These are phyloP conservation scores for Solanum virginianum DNA, from an alignment of 257 asterid species.

Conservation along the genomic window DNA sequence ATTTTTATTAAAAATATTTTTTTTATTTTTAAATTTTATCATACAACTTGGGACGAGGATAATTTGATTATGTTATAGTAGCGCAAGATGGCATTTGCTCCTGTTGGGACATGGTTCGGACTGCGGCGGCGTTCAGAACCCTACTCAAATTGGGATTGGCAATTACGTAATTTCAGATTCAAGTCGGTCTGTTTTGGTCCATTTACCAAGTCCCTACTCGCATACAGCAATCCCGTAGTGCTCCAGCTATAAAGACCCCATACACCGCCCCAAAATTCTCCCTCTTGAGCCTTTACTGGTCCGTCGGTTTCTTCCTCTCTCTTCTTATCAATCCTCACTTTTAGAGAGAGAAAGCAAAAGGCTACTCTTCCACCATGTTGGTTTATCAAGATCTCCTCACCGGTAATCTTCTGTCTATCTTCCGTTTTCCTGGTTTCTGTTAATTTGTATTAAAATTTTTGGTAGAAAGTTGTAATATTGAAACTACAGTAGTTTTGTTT, in stretches of 20 bases:
- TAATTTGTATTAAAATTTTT: neutral
- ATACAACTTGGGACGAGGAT: neutral
- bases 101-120: neutral
- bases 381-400: slow-evolving; percentile 53
- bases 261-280: neutral
- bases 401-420: neutral
- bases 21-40: too few relatives aligned
- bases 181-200: neutral
- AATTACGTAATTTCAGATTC: neutral
- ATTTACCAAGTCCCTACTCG: neutral
- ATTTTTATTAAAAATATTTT: too few relatives aligned
- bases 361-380: slow-evolving; percentile 26
- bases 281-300: neutral
- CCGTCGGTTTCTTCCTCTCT: neutral
- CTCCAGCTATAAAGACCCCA: neutral
- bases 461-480: neutral
- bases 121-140: neutral
- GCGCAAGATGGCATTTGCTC: neutral
- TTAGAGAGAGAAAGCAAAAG: neutral
- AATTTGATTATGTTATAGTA: neutral
- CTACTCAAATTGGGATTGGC: neutral
- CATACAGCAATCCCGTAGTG: neutral
- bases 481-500: neutral
- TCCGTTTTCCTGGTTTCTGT: neutral
- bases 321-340: neutral